Percentiles rank a stretch among this genome's conserved stretches.
phyloP scores from a whole-genome alignment of 768 basidiomycete genomes.

The Cyclocybe aegerita region DNA sequence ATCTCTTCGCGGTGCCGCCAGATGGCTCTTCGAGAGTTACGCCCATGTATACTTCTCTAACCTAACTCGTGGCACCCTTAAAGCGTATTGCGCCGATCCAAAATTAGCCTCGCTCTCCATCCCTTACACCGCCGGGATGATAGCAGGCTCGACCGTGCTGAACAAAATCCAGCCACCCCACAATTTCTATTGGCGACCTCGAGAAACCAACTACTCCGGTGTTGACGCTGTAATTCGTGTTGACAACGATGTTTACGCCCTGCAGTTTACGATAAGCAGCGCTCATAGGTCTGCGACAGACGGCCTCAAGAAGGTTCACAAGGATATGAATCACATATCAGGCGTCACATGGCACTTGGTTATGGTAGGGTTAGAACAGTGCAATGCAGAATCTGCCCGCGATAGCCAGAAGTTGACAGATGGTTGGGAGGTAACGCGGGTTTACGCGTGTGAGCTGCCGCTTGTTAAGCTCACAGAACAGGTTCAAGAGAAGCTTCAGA shows the following conservation, averaged over 20 bases:
- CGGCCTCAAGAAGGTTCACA: constrained; percentile 1
- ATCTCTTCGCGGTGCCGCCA: constrained; percentile 5
- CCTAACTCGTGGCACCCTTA: constrained; percentile 1
- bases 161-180: neutral
- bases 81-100: neutral
- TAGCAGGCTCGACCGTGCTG: constrained; percentile 3
- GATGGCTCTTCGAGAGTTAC: constrained; percentile 9
- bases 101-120: constrained; percentile 1
- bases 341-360: constrained; percentile 4
- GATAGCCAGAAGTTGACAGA: constrained; percentile 4
- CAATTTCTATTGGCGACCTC: constrained; percentile 5
- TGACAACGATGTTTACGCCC: neutral
- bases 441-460: neutral
- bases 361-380: constrained; percentile 5
- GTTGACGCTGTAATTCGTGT: constrained; percentile 6
- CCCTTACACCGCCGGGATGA: constrained; percentile 1
- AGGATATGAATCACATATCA: constrained; percentile 5
- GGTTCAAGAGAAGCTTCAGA: neutral
- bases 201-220: constrained; percentile 7
- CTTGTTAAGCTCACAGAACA: neutral
- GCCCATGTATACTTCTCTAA: constrained; percentile 7
- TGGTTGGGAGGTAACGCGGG: neutral
- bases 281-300: constrained; percentile 2
- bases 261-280: constrained; percentile 2
- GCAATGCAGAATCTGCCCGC: constrained; percentile 1